phyloP scores from a whole-genome alignment of 1,284 basidiomycete species.

The Volvariella surrecta region DNA sequence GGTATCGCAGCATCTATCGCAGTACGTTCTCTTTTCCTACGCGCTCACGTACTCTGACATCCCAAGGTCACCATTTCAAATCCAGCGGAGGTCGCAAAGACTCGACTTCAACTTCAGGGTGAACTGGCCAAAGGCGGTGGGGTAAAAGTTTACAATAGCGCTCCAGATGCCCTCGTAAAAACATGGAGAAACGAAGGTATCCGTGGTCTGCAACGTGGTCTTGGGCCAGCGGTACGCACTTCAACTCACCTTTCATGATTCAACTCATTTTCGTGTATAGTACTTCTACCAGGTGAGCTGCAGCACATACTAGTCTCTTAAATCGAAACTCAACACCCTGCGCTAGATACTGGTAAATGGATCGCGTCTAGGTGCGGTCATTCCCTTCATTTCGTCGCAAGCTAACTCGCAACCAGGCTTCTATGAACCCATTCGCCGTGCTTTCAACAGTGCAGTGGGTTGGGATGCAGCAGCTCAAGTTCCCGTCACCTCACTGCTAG shows the following conservation, averaged over 20 bases:
- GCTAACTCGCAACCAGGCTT: conserved; percentile 50
- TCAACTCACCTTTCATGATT: conserved; percentile 1
- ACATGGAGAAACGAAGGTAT: conserved; percentile 91
- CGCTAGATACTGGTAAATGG: conserved; percentile 86
- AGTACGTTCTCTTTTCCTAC: conserved; percentile 30
- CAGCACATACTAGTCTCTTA: too few relatives aligned
- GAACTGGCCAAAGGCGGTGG: conserved; percentile 76
- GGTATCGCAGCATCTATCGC: conserved; percentile 85
- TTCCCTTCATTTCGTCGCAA: not conserved
- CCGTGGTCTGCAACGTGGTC: conserved; percentile 84
- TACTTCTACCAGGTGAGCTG: conserved; percentile 81
- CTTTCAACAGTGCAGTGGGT: conserved; percentile 66
- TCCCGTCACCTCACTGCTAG: conserved; percentile 67
- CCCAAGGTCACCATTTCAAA: conserved; percentile 74
- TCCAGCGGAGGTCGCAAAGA: conserved; percentile 90
- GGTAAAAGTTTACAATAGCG: conserved; percentile 81
- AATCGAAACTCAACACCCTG: too few relatives aligned
- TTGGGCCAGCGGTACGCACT: conserved; percentile 77
- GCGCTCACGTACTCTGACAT: conserved; percentile 1
- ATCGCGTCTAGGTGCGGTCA: conserved; percentile 72
- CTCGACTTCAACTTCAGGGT: conserved; percentile 89
- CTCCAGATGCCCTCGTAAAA: conserved; percentile 81
- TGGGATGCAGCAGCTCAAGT: conserved; percentile 56
- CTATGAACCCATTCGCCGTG: conserved; percentile 85
- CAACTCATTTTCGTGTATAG: conserved; percentile 29